phyloP scores from a whole-genome alignment of 2,329 filamentous ascomycete genomes.

The Macroventuria anomochaeta region DNA sequence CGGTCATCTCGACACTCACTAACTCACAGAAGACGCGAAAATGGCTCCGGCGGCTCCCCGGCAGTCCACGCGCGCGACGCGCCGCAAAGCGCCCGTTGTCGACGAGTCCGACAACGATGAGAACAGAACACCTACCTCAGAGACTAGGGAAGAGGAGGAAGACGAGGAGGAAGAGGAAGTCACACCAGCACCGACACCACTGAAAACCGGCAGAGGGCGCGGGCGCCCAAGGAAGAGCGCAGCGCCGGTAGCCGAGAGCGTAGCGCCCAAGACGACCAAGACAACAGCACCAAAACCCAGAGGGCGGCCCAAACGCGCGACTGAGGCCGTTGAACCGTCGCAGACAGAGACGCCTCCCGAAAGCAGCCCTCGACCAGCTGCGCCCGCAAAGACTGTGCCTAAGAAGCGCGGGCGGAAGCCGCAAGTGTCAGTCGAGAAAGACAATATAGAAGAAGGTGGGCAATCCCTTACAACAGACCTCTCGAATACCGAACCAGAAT shows the following conservation, averaged over 20 bases:
- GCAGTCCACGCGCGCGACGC: conserved; percentile 66
- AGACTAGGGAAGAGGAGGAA: conserved; percentile 65
- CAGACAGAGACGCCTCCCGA: conserved; percentile 67
- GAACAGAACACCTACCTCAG: conserved; percentile 61
- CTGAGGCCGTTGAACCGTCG: conserved; percentile 63
- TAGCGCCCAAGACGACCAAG: conserved; percentile 54
- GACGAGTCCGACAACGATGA: conserved; percentile 81
- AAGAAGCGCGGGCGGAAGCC: conserved; percentile 65
- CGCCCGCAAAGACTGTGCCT: conserved; percentile 47
- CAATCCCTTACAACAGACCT: conserved; percentile 56
- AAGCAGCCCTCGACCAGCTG: conserved; percentile 49
- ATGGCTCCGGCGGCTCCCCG: conserved; percentile 54
- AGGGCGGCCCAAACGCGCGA: conserved; percentile 55
- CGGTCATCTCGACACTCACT: conserved; percentile 14
- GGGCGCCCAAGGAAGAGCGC: conserved; percentile 59
- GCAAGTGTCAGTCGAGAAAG: conserved; percentile 49
- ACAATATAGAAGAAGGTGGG: conserved; percentile 50
- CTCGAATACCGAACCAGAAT: conserved; percentile 64
- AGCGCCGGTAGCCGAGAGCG: conserved; percentile 50
- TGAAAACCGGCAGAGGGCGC: conserved; percentile 62
- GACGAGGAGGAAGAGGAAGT: conserved; percentile 77
- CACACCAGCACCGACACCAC: conserved; percentile 74
- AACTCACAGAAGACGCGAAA: conserved; percentile 27
- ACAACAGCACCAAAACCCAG: conserved; percentile 30
- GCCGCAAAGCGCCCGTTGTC: conserved; percentile 72